Evolutionary conservation across 805 yeast species (phyloP).

Genomic region (Yamadazyma phyllophila): DNA sequence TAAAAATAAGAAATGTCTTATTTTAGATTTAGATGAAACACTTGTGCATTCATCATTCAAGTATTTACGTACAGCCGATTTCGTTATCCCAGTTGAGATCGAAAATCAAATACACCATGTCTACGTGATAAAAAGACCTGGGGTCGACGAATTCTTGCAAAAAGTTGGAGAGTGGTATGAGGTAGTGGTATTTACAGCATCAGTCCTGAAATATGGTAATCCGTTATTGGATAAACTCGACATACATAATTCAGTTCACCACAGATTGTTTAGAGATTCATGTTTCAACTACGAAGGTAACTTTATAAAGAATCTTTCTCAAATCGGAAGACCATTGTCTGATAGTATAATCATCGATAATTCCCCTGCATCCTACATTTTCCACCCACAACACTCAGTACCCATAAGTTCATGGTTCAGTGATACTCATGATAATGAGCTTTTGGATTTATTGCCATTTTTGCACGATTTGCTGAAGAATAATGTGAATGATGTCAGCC

Average conservation of each 20-base stretch:
- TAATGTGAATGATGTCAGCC: conserved; percentile 78
- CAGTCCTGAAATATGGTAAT: conserved; percentile 93
- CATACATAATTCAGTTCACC: conserved; percentile 71
- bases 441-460: conserved; percentile 86
- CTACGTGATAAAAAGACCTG: conserved; percentile 95
- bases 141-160: conserved; percentile 88
- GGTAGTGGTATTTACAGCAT: conserved; percentile 96
- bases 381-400: conserved; percentile 96
- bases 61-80: conserved; percentile 88
- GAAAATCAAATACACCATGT: conserved; percentile 91
- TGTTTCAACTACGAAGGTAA: conserved; percentile 93
- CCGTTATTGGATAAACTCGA: conserved; percentile 91
- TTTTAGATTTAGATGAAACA: conserved; percentile 93
- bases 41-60: conserved; percentile 94
- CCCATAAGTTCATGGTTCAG: conserved; percentile 98
- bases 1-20: conserved; percentile 74
- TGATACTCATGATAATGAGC: conserved; percentile 95
- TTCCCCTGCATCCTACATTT: conserved; percentile 96
- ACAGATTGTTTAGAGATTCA: conserved; percentile 89
- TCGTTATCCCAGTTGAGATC: conserved; percentile 95
- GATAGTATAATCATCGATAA: conserved; percentile 91
- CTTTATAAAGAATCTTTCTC: conserved; percentile 89
- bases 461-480: conserved; percentile 75
- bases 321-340: conserved; percentile 85
- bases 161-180: conserved; percentile 85